Conservation (phyloP, 2,329 filamentous ascomycete genomes). For the Nemania sp. region DNA sequence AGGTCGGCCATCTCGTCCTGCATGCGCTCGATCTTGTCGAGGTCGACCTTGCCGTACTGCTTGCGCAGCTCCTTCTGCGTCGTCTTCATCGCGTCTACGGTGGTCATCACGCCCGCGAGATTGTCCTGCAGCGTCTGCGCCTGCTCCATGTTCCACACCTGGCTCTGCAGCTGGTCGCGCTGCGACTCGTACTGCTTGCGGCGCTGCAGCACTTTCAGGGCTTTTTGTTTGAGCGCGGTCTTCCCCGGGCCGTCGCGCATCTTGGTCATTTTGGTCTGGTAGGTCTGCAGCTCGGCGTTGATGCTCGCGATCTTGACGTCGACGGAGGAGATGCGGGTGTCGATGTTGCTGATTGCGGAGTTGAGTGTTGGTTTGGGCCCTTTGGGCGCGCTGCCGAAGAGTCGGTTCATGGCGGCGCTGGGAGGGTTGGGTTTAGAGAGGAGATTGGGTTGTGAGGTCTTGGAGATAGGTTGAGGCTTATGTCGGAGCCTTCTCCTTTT, state of each 20-base stretch:
- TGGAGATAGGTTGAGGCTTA: not conserved
- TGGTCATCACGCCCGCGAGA: conserved; percentile 97
- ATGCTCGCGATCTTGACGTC: conserved; percentile 95
- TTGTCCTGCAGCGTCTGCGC: conserved; percentile 99
- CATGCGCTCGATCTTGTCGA: conserved; percentile 96
- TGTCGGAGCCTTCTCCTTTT: not conserved
- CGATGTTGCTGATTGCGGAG: conserved; percentile 78
- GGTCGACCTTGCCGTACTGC: conserved; percentile 97
- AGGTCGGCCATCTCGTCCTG: conserved; percentile 99
- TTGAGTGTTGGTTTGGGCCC: conserved; percentile 87
- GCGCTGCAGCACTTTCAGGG: conserved; percentile 91
- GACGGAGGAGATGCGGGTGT: conserved; percentile 75
- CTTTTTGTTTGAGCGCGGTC: conserved; percentile 91
- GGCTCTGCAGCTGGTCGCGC: conserved; percentile 91
- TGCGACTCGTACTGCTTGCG: conserved; percentile 95
- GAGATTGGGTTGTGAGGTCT: not conserved
- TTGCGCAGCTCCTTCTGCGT: conserved; percentile 92
- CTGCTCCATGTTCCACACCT: conserved; percentile 99
- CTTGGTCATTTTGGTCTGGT: conserved; percentile 87
- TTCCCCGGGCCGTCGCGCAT: conserved; percentile 98
- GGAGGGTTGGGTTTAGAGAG: not conserved
- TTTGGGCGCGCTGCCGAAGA: conserved; percentile 90
- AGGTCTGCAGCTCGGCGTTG: conserved; percentile 88
- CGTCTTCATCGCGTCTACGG: conserved; percentile 96
- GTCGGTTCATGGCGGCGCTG: conserved; percentile 79